These are phyloP conservation scores for Phlebiopsis gigantea DNA, from an alignment of 768 basidiomycete genomes.

Conservation along the genomic window DNA sequence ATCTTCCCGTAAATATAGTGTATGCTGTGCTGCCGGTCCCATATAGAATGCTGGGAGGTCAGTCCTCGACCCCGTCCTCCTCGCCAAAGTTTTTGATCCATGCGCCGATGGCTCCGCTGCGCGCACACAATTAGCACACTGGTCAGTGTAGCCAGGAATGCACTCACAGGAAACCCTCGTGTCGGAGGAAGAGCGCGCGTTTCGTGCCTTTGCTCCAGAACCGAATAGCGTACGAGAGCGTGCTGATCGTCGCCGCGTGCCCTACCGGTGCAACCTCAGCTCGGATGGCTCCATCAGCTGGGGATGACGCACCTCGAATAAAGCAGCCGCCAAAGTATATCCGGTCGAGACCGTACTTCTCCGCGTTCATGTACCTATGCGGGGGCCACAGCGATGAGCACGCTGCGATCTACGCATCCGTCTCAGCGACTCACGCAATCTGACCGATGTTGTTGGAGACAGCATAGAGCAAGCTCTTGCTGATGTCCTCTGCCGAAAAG, in stretches of 20 bases:
- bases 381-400: not conserved
- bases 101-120: slow-evolving; percentile 88
- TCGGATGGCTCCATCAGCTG: not conserved
- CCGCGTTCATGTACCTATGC: slow-evolving; percentile 95
- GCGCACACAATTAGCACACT: not conserved
- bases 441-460: slow-evolving; percentile 99
- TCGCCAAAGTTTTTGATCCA: slow-evolving; percentile 95
- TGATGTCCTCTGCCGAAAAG: slow-evolving; percentile 91
- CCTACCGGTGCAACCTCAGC: slow-evolving; percentile 41
- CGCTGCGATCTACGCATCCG: not conserved
- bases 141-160: not conserved
- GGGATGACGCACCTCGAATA: slow-evolving; percentile 74
- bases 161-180: slow-evolving; percentile 95
- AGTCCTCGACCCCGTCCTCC: slow-evolving; percentile 22
- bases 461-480: slow-evolving; percentile 89
- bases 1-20: slow-evolving; percentile 10
- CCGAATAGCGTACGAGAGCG: slow-evolving; percentile 96
- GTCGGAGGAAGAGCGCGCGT: slow-evolving; percentile 91
- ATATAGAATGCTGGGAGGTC: not conserved
- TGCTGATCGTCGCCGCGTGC: slow-evolving; percentile 94
- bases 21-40: slow-evolving; percentile 8
- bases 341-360: slow-evolving; percentile 93
- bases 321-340: slow-evolving; percentile 99
- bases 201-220: slow-evolving; percentile 99
- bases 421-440: slow-evolving; percentile 77